Percentiles rank a stretch among this genome's conserved stretches.
These are phyloP conservation scores for Symbiodinium natans DNA, from an alignment of 73 alveolate genomes.

Conservation along the genomic window DNA sequence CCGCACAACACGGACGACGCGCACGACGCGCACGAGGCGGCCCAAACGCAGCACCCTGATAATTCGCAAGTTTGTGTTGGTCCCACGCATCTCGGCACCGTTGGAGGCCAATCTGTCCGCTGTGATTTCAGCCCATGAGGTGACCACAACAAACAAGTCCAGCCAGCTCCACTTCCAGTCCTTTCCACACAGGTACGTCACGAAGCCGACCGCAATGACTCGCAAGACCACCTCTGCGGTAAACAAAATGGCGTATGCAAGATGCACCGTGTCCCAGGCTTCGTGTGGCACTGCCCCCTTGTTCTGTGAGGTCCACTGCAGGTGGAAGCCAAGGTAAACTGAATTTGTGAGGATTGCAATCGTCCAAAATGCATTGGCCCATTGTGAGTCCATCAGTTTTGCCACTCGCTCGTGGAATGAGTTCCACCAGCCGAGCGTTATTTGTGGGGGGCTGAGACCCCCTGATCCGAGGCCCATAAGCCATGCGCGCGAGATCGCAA, in stretches of 20 bases:
- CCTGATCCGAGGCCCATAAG: not conserved
- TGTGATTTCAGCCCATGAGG: constrained; percentile 41
- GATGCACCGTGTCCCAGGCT: not conserved
- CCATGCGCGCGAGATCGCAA: not conserved
- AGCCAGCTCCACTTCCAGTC: constrained; percentile 79
- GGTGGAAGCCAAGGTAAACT: constrained; percentile 30
- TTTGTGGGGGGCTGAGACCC: not conserved
- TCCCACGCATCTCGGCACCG: constrained; percentile 15
- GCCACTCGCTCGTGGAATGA: not conserved
- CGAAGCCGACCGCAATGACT: constrained; percentile 30
- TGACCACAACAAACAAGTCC: constrained; percentile 34
- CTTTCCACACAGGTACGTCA: not conserved
- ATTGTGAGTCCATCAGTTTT: not conserved
- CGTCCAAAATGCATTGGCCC: constrained; percentile 28
- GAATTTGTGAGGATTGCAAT: constrained; percentile 22
- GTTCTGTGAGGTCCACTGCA: constrained; percentile 16
- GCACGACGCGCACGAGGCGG: constrained; percentile 45
- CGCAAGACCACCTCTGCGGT: constrained; percentile 14
- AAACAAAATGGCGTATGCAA: constrained; percentile 14
- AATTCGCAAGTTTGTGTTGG: constrained; percentile 24
- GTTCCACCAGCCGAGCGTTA: not conserved
- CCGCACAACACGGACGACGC: constrained; percentile 70
- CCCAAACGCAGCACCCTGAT: constrained; percentile 54
- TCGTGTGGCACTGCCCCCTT: not conserved
- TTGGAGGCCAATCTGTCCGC: not conserved